phyloP scores from a whole-genome alignment of 768 basidiomycete genomes.

The Cystobasidiopsis lactophilus region DNA sequence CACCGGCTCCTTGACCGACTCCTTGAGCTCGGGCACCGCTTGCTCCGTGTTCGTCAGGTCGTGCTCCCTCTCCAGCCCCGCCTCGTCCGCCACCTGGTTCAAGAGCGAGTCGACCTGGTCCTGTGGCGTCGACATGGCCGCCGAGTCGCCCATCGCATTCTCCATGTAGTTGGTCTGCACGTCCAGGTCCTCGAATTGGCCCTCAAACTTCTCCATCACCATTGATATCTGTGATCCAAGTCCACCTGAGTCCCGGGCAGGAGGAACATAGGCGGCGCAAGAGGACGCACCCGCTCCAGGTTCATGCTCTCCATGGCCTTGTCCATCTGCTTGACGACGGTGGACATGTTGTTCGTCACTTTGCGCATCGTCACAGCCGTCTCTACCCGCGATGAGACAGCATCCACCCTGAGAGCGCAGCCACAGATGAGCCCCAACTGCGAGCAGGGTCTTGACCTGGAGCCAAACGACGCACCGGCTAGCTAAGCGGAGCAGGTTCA shows the following conservation, averaged over 20 bases:
- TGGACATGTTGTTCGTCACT: constrained; percentile 89
- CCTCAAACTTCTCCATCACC: constrained; percentile 98
- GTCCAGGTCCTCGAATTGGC: constrained; percentile 87
- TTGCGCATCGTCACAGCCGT: constrained; percentile 85
- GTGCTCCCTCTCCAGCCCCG: constrained; percentile 82
- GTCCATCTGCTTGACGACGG: constrained; percentile 94
- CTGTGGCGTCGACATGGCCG: constrained; percentile 78
- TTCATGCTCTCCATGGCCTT: constrained; percentile 99
- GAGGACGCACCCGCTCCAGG: constrained; percentile 55
- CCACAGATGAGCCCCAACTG: neutral
- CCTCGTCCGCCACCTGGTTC: constrained; percentile 88
- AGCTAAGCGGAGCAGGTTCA: constrained; percentile 72
- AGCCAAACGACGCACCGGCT: constrained; percentile 31
- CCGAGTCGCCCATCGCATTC: constrained; percentile 78
- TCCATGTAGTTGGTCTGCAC: constrained; percentile 98
- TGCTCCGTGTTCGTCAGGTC: constrained; percentile 40
- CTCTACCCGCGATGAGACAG: constrained; percentile 87
- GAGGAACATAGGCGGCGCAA: neutral
- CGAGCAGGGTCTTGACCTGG: neutral
- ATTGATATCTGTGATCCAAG: constrained; percentile 50
- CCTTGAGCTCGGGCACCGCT: constrained; percentile 33
- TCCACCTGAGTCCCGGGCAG: neutral
- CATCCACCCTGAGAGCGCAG: constrained; percentile 41
- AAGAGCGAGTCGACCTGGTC: constrained; percentile 87
- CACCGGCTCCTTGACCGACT: constrained; percentile 29